Evolutionary conservation across 1,284 basidiomycete species (phyloP).

Genomic region (Cutaneotrichosporon cutaneum): DNA sequence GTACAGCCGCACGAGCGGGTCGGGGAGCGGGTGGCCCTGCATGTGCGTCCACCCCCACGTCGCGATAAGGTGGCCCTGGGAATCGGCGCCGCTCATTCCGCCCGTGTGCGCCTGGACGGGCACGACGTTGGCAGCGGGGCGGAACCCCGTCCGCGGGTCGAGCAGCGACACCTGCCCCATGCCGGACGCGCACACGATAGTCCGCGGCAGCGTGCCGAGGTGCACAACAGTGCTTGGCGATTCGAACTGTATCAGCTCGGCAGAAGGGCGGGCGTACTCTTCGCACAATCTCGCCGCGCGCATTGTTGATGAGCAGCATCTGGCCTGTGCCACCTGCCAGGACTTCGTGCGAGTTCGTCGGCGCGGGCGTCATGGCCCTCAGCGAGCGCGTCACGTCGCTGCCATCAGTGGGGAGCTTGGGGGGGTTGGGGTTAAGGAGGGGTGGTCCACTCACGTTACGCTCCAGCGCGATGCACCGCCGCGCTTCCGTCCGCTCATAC

Average conservation of each 20-base stretch:
- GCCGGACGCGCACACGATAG: slow-evolving; percentile 69
- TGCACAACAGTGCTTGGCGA: slow-evolving; percentile 42
- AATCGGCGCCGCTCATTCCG: slow-evolving; percentile 79
- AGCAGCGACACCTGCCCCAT: slow-evolving; percentile 82
- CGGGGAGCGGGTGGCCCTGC: slow-evolving; percentile 85
- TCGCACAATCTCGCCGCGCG: slow-evolving; percentile 68
- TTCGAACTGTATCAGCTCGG: slow-evolving; percentile 33
- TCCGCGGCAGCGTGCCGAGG: slow-evolving; percentile 42
- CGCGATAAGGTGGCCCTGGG: slow-evolving; percentile 71
- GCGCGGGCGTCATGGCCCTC: slow-evolving; percentile 52
- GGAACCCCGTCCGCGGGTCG: slow-evolving; percentile 67
- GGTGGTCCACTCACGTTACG: slow-evolving; percentile 41
- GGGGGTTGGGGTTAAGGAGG: background rate
- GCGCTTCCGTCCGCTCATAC: slow-evolving; percentile 48
- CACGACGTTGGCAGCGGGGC: slow-evolving; percentile 55
- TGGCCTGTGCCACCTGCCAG: slow-evolving; percentile 62
- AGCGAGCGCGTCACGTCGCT: slow-evolving; percentile 46
- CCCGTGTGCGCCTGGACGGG: slow-evolving; percentile 73
- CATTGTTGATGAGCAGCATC: slow-evolving; percentile 69
- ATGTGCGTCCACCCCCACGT: slow-evolving; percentile 84
- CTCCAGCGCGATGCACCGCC: slow-evolving; percentile 52
- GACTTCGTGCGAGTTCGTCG: slow-evolving; percentile 58
- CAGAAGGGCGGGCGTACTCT: slow-evolving; percentile 56
- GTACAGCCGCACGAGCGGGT: slow-evolving; percentile 89
- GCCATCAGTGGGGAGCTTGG: background rate